Evolutionary conservation across 805 yeast genomes (phyloP).

Genomic region (Suhomyces vadensis): DNA sequence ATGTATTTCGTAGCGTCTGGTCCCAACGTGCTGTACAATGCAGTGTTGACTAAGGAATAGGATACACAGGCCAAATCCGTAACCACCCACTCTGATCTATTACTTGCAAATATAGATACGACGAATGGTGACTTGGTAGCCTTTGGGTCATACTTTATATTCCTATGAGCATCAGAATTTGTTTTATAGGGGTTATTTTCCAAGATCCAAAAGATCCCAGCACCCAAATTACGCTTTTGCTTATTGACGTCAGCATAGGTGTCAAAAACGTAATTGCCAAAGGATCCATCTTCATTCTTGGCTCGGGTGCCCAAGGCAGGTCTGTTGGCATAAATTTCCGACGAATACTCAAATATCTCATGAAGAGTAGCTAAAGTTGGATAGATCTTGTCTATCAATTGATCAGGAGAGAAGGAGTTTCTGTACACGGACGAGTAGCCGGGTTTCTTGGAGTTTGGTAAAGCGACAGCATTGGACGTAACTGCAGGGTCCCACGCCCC

Average conservation of each 20-base stretch:
- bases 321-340: conserved; percentile 31
- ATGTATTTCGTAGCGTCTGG: conserved; percentile 64
- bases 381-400: conserved; percentile 39
- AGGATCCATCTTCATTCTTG: conserved; percentile 24
- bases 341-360: conserved; percentile 46
- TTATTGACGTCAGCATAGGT: conserved; percentile 30
- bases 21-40: conserved; percentile 38
- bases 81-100: conserved; percentile 67
- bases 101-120: conserved; percentile 56
- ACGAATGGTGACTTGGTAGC: conserved; percentile 41
- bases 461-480: conserved; percentile 19
- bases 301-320: conserved; percentile 51
- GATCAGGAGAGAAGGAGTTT: conserved; percentile 25
- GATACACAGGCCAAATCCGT: conserved; percentile 68
- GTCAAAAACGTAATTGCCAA: conserved; percentile 32
- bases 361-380: conserved; percentile 46
- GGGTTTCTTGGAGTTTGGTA: conserved; percentile 40
- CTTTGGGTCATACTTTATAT: conserved; percentile 20
- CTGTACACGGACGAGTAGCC: conserved; percentile 58
- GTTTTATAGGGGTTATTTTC: conserved; percentile 34
- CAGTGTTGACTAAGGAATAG: conserved; percentile 35
- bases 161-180: conserved; percentile 24
- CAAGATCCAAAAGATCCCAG: conserved; percentile 39
- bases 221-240: conserved; percentile 35
- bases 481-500: conserved; percentile 13